Conservation (phyloP, 371 early-diverging fungal genomes). For the Batkoa obscura region DNA sequence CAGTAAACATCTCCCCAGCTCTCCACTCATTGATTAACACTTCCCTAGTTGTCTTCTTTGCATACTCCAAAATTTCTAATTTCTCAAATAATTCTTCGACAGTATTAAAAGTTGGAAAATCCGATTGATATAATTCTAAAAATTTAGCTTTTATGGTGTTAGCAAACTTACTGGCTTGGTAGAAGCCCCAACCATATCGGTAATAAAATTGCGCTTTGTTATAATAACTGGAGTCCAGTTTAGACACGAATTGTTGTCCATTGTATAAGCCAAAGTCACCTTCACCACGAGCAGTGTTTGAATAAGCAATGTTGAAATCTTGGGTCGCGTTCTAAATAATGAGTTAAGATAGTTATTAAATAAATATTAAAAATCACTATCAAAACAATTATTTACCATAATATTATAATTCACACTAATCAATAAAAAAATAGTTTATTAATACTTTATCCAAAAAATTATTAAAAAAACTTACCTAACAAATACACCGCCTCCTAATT, state of each 20-base stretch:
- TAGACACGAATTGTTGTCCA: not conserved
- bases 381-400: not conserved
- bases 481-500: constrained; percentile 1
- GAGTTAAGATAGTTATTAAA: too few species aligned
- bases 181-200: not conserved
- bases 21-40: not conserved
- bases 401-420: constrained; percentile 3
- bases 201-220: not conserved
- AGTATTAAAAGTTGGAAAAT: not conserved
- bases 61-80: not conserved
- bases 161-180: not conserved
- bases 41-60: not conserved
- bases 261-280: not conserved
- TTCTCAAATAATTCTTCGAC: constrained; percentile 1
- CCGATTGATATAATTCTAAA: not conserved
- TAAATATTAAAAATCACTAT: not conserved
- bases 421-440: not conserved
- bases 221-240: not conserved
- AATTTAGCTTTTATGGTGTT: not conserved
- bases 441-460: not conserved
- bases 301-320: not conserved
- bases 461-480: not conserved
- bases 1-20: not conserved
- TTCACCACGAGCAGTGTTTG: not conserved
- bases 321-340: constrained; percentile 4